Percentiles rank a stretch among this genome's conserved stretches.
These are phyloP conservation scores for Grigorovia yakushimaensis DNA, from an alignment of 805 yeast species.

Conservation along the genomic window DNA sequence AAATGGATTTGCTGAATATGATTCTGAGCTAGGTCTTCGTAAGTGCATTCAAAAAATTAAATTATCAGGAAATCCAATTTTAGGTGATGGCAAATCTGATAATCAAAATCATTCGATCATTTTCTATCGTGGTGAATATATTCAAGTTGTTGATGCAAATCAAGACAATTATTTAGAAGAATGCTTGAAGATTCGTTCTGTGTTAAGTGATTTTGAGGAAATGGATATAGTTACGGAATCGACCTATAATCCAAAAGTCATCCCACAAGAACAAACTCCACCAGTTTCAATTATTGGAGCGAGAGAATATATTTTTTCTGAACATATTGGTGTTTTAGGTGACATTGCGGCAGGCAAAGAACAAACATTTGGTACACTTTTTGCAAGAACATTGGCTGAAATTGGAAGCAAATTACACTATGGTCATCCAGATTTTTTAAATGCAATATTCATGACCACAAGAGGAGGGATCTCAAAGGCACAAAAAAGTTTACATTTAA, in stretches of 20 bases:
- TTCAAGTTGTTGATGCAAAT: constrained; percentile 91
- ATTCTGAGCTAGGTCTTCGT: constrained; percentile 48
- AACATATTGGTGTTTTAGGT: constrained; percentile 84
- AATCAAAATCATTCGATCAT: constrained; percentile 84
- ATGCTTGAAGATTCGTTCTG: constrained; percentile 80
- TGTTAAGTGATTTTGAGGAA: constrained; percentile 87
- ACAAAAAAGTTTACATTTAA: constrained; percentile 83
- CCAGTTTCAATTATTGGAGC: constrained; percentile 95
- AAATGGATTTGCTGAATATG: constrained; percentile 46
- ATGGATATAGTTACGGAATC: constrained; percentile 40
- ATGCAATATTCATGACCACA: constrained; percentile 85
- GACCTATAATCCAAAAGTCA: constrained; percentile 53
- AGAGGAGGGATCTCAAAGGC: constrained; percentile 95
- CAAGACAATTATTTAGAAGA: constrained; percentile 95
- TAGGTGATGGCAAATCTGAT: constrained; percentile 95
- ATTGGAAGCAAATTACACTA: constrained; percentile 92
- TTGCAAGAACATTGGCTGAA: constrained; percentile 86
- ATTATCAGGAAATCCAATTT: constrained; percentile 85
- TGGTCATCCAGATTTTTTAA: constrained; percentile 93
- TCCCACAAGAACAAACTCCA: constrained; percentile 45
- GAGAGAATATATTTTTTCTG: constrained; percentile 88
- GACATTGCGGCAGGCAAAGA: constrained; percentile 97
- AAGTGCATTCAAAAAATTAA: constrained; percentile 56
- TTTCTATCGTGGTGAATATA: constrained; percentile 87
- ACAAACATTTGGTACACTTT: constrained; percentile 91